phyloP scores from a whole-genome alignment of 352 stramenopile genomes.

The Peronospora farinosa region DNA sequence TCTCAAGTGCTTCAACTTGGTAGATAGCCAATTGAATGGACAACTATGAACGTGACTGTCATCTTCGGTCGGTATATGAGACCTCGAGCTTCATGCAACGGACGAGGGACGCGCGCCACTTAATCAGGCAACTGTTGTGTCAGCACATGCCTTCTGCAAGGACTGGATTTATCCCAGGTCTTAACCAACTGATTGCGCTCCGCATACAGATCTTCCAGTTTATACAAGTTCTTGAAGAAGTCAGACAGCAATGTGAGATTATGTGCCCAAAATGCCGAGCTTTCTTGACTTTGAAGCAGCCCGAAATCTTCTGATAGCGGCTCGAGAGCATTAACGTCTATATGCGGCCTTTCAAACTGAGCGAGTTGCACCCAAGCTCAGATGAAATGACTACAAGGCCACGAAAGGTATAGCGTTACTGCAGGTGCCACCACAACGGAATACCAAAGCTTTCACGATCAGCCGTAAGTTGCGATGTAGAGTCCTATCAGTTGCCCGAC shows the following conservation, averaged over 20 bases:
- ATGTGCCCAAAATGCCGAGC: constrained; percentile 70
- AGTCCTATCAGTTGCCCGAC: constrained; percentile 47
- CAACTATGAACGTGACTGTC: constrained; percentile 76
- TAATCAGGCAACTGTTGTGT: constrained; percentile 75
- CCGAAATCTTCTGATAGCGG: constrained; percentile 68
- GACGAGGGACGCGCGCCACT: constrained; percentile 74
- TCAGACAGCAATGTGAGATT: constrained; percentile 52
- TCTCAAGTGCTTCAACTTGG: constrained; percentile 82
- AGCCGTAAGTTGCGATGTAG: constrained; percentile 76
- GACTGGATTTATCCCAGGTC: constrained; percentile 48
- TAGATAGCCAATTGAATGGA: constrained; percentile 76
- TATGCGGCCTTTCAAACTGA: constrained; percentile 78
- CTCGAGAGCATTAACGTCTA: constrained; percentile 72
- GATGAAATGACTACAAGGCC: constrained; percentile 51
- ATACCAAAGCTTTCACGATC: not conserved
- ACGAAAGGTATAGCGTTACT: not conserved
- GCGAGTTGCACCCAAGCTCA: constrained; percentile 55
- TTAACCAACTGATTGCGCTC: constrained; percentile 70
- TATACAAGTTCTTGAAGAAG: constrained; percentile 57
- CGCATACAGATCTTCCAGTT: constrained; percentile 76
- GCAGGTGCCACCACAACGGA: not conserved
- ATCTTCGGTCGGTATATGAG: constrained; percentile 79
- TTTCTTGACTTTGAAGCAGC: constrained; percentile 66
- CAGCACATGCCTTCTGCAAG: constrained; percentile 79
- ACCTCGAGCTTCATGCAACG: constrained; percentile 72